Conservation (phyloP, 2,329 filamentous ascomycete species). For the Aspergillus luchuensis region DNA sequence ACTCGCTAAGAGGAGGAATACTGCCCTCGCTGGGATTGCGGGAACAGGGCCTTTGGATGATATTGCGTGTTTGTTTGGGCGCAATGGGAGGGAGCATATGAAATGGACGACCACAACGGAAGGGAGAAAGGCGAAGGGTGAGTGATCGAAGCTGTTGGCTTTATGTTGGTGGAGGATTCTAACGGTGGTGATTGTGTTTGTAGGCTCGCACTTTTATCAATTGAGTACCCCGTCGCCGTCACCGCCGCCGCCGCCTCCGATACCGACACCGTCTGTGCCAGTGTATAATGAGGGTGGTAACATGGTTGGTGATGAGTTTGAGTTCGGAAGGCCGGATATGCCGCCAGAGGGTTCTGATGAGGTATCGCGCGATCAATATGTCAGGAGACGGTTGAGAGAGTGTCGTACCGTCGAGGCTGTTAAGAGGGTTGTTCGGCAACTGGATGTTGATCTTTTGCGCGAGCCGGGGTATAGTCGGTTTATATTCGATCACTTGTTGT, state of each 20-base stretch:
- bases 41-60: constrained; percentile 36
- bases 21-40: constrained; percentile 44
- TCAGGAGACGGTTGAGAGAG: constrained; percentile 25
- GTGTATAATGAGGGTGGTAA: constrained; percentile 22
- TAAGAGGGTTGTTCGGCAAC: constrained; percentile 28
- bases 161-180: not conserved
- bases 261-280: constrained; percentile 12
- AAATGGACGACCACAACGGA: constrained; percentile 33
- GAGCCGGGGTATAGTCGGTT: constrained; percentile 39
- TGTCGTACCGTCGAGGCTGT: constrained; percentile 32
- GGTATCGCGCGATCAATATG: constrained; percentile 12
- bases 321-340: constrained; percentile 3
- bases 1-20: constrained; percentile 59
- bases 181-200: not conserved
- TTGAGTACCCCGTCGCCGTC: constrained; percentile 18
- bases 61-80: constrained; percentile 45
- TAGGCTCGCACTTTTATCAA: constrained; percentile 26
- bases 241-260: constrained; percentile 7
- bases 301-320: constrained; percentile 8
- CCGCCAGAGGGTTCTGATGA: not conserved
- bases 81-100: constrained; percentile 43
- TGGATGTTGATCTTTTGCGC: constrained; percentile 37
- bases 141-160: constrained; percentile 4
- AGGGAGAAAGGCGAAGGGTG: constrained; percentile 31
- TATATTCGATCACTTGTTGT: constrained; percentile 38